Evolutionary conservation across 257 asterid species (phyloP), one percentile per base, ranked within the genome.

Genomic region (Forsythia viridissima): DNA sequence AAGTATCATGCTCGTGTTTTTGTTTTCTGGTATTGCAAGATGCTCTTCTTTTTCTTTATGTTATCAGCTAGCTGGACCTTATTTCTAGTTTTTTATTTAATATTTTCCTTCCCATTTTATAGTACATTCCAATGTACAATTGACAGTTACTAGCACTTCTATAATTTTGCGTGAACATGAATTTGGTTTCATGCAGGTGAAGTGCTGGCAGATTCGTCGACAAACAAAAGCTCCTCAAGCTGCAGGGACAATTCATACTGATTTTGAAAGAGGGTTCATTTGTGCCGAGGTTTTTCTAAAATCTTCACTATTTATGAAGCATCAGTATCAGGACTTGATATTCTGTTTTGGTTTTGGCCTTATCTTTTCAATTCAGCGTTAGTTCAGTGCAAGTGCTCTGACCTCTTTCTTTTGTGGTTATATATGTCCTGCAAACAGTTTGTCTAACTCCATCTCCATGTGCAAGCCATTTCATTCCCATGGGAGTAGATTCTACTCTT

Each of bases 161-260:
- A 70, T 48, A 38, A n/a, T n/a, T 18, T 39, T 70, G 66, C 21
- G 10, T 67, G 76, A 78, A 66, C 57, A 51, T 44, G 42, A 43
- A 79, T 51, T 78, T 82, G 74, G 67, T 71, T 80, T 79, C 55
- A 18, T 84, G 80, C 88, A 95, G 99, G 99, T 95, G 1, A 95
- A 95, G 84, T 95, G 99, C 88, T 95, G 99, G 99, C 99, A 95
- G 91, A 92, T 95, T 80, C 89, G 97, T 74, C 90, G 98, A 73
- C 93, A 78, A 71, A 83, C 90, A 72, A 95, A 95, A 86, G 97
- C 98, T 83, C 98, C 99, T 78, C 98, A 95, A 88, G 98, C 99
- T 59, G 99, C 99, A 66, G 99, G 99, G 86, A 46, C 99, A 55
- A 95, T 95, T 88, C 99, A 95, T 83, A 74, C 97, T 74, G 99